A percentile compares a stretch with the other conserved stretches of the same genome.
These are phyloP conservation scores for Cladosporium colombiae DNA, from an alignment of 2,329 filamentous ascomycete genomes.

Conservation along the genomic window DNA sequence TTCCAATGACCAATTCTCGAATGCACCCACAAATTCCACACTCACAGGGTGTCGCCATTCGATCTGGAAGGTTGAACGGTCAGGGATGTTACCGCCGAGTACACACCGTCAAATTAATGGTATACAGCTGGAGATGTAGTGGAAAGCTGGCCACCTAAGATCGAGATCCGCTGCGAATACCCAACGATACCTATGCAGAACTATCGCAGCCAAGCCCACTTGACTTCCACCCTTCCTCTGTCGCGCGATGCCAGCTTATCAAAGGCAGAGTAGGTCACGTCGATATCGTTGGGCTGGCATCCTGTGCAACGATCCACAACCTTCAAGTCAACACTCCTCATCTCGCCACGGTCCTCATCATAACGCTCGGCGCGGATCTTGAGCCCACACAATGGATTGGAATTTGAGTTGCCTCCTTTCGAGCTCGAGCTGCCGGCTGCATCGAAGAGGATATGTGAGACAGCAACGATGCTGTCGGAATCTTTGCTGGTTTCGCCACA, in stretches of 20 bases:
- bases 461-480: conserved; percentile 63
- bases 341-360: conserved; percentile 47
- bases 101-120: not conserved
- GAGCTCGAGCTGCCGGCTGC: conserved; percentile 46
- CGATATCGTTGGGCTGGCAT: conserved; percentile 51
- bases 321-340: conserved; percentile 58
- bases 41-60: not conserved
- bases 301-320: conserved; percentile 68
- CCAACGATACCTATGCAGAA: not conserved
- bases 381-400: conserved; percentile 67
- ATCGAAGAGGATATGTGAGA: conserved; percentile 70
- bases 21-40: not conserved
- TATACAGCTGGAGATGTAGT: not conserved
- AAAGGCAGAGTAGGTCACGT: conserved; percentile 53
- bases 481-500: conserved; percentile 62
- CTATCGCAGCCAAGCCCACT: conserved; percentile 36
- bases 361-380: conserved; percentile 63
- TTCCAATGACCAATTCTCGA: not conserved
- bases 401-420: conserved; percentile 52
- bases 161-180: not conserved
- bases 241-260: conserved; percentile 44
- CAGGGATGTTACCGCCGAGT: not conserved
- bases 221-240: conserved; percentile 35
- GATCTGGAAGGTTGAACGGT: not conserved
- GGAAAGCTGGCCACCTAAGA: not conserved